These are phyloP conservation scores for Pseudognaphalium luteoalbum DNA, from an alignment of 129 eudicot species.

Conservation along the genomic window DNA sequence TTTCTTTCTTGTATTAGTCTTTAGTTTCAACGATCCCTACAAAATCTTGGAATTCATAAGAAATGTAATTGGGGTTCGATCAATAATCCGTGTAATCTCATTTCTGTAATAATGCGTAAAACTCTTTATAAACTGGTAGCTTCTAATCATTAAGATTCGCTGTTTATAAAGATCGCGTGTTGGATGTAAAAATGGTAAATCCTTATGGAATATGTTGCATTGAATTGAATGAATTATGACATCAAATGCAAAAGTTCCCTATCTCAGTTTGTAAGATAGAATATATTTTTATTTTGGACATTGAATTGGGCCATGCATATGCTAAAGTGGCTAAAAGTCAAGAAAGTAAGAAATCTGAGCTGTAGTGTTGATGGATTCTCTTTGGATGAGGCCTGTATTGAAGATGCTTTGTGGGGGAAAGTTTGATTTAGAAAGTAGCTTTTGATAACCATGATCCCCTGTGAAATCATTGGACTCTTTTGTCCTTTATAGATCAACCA, in stretches of 20 bases:
- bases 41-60: conserved; percentile 8
- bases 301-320: conserved; percentile 19
- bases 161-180: neutral
- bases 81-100: conserved; percentile 18
- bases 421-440: conserved; percentile 36
- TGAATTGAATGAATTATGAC: neutral
- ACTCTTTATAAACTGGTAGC: neutral
- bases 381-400: conserved; percentile 33
- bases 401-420: conserved; percentile 39
- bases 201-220: conserved; percentile 8
- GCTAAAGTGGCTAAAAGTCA: conserved; percentile 21
- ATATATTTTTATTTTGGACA: neutral
- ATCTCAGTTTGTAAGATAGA: no score
- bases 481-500: conserved; percentile 39
- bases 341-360: conserved; percentile 27
- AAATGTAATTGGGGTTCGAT: conserved; percentile 18
- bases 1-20: conserved; percentile 14
- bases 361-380: conserved; percentile 33
- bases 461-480: conserved; percentile 36
- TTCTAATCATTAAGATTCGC: neutral
- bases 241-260: no score
- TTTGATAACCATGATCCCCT: conserved; percentile 24
- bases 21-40: conserved; percentile 11
- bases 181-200: conserved; percentile 17
- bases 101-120: conserved; percentile 27